phyloP scores from a whole-genome alignment of 371 early-diverging fungal species.

The Mortierella sp. region DNA sequence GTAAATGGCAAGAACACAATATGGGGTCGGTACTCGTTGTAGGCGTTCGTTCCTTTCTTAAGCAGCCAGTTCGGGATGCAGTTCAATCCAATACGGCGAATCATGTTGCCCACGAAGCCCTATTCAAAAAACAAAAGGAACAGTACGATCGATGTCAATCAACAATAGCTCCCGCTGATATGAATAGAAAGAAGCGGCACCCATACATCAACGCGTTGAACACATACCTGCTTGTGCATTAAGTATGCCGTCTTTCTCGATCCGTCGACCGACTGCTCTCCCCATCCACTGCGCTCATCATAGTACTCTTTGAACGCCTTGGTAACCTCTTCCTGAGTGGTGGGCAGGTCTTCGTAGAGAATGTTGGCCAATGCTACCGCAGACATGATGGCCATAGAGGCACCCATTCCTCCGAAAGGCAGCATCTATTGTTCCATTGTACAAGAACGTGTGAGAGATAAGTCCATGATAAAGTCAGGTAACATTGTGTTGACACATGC shows the following conservation, averaged over 20 bases:
- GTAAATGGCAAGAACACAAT: slow-evolving; percentile 6
- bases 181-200: not conserved
- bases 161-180: too few species aligned
- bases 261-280: not conserved
- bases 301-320: slow-evolving; percentile 17
- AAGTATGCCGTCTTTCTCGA: slow-evolving; percentile 15
- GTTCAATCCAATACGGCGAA: slow-evolving; percentile 7
- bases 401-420: slow-evolving; percentile 19
- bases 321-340: slow-evolving; percentile 18
- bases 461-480: not conserved
- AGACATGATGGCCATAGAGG: slow-evolving; percentile 18
- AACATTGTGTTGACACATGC: too few species aligned
- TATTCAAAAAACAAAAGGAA: not conserved
- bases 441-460: not conserved
- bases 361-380: slow-evolving; percentile 21
- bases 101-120: not conserved
- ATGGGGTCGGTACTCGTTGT: slow-evolving; percentile 13
- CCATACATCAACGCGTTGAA: not conserved
- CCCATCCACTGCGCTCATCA: not conserved
- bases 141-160: too few species aligned
- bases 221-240: slow-evolving; percentile 18
- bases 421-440: not conserved
- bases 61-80: slow-evolving; percentile 3
- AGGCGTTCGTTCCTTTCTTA: not conserved
- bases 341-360: not conserved